Evolutionary conservation across 2,329 filamentous ascomycete genomes (phyloP).

Genomic region (Phyllosticta ampelicida): DNA sequence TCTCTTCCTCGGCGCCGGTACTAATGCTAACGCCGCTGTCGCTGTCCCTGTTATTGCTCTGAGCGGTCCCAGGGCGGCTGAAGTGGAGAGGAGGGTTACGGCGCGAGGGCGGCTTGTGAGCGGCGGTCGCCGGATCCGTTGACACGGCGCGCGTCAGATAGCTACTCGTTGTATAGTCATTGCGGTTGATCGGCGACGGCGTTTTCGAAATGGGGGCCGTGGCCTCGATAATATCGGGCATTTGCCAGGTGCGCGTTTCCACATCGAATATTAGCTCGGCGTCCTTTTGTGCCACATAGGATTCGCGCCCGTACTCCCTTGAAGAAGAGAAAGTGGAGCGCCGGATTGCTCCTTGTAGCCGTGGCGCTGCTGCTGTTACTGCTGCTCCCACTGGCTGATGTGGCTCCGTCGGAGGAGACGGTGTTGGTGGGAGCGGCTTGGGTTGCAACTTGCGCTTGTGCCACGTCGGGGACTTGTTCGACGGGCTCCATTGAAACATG

Average conservation of each 20-base stretch:
- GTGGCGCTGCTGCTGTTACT: background rate
- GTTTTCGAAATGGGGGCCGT: background rate
- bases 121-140: background rate
- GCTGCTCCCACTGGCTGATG: background rate
- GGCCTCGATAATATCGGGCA: background rate
- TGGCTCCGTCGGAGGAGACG: background rate
- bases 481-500: conserved; percentile 8
- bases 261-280: background rate
- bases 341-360: background rate
- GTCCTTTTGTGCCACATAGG: background rate
- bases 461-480: conserved; percentile 4
- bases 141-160: background rate
- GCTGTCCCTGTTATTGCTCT: background rate
- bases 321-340: background rate
- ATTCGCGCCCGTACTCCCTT: background rate
- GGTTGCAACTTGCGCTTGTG: conserved; percentile 2
- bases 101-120: background rate
- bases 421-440: background rate
- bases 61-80: background rate
- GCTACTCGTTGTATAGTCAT: background rate
- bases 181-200: background rate
- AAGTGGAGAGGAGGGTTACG: background rate
- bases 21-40: background rate
- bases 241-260: background rate
- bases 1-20: background rate